Evolutionary conservation across 352 stramenopile genomes (phyloP).

Genomic region (Heterotrichella gracilis): DNA sequence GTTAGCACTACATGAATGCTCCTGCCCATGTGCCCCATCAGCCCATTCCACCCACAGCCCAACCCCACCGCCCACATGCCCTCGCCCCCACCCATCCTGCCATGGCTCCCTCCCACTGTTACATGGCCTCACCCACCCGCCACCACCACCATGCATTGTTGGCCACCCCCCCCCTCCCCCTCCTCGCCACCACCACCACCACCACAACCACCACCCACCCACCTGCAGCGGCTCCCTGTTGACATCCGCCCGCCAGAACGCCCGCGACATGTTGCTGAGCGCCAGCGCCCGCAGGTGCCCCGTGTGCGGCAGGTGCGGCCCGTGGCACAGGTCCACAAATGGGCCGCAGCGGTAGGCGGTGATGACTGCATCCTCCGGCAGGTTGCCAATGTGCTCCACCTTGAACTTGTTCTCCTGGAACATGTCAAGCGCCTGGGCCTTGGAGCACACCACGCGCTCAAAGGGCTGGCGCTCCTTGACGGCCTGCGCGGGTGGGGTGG

Average conservation of each 20-base stretch:
- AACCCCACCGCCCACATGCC: no score
- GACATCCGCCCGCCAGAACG: constrained; percentile 78
- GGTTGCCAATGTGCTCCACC: constrained; percentile 42
- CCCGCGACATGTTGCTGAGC: constrained; percentile 55
- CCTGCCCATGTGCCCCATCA: no score
- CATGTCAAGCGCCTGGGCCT: constrained; percentile 82
- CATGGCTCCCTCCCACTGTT: no score
- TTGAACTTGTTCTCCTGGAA: constrained; percentile 97
- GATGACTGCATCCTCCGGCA: constrained; percentile 67
- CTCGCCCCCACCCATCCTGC: no score
- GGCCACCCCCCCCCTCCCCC: no score
- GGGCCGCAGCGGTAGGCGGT: constrained; percentile 86
- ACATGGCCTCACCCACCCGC: no score
- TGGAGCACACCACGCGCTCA: constrained; percentile 81
- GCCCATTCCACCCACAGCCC: no score
- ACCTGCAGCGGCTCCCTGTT: constrained; percentile 81
- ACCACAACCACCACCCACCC: no score
- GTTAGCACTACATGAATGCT: no score
- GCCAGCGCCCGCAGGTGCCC: constrained; percentile 74
- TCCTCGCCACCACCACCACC: no score
- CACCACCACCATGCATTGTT: no score
- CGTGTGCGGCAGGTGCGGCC: constrained; percentile 72
- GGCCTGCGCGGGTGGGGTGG: no score
- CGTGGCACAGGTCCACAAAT: constrained; percentile 85
- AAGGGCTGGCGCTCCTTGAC: constrained; percentile 89